phyloP scores from a whole-genome alignment of 78 protist genomes.

The Polysphondylium violaceum region DNA sequence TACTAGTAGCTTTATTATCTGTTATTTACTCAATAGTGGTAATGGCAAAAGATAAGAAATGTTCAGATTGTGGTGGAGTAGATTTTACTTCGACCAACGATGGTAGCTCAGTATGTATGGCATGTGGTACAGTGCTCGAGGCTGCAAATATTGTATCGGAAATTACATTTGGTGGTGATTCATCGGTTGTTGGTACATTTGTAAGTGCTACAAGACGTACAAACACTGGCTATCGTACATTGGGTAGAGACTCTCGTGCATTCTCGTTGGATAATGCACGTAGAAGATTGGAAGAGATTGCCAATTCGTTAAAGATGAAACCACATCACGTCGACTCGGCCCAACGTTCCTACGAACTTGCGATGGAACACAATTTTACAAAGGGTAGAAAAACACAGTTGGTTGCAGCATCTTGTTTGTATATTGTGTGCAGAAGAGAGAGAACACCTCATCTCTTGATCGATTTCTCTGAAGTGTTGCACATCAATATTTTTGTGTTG shows the following conservation, averaged over 20 bases:
- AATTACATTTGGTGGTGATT: constrained; percentile 24
- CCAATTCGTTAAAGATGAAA: constrained; percentile 1
- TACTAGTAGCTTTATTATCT: constrained; percentile 1
- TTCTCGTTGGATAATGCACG: constrained; percentile 52
- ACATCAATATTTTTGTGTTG: constrained; percentile 86
- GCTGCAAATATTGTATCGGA: constrained; percentile 70
- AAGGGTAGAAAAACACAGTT: constrained; percentile 51
- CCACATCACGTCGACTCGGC: constrained; percentile 30
- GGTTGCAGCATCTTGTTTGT: constrained; percentile 94
- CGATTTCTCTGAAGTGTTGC: constrained; percentile 91
- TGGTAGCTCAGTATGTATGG: constrained; percentile 28
- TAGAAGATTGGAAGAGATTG: constrained; percentile 26
- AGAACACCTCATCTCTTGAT: constrained; percentile 89
- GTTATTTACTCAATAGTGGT: background rate
- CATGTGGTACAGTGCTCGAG: constrained; percentile 37
- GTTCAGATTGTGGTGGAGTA: constrained; percentile 16
- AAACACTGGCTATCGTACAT: constrained; percentile 4
- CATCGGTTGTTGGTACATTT: constrained; percentile 54
- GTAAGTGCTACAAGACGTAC: constrained; percentile 10
- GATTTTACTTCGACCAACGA: constrained; percentile 5
- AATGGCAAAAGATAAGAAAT: constrained; percentile 9
- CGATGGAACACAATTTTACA: constrained; percentile 69
- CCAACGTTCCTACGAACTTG: constrained; percentile 35
- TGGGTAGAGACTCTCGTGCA: constrained; percentile 60
- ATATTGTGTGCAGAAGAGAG: constrained; percentile 91